Base-by-base conservation (phyloP, 2,329 filamentous ascomycete species). In the Trichoderma sp. region DNA sequence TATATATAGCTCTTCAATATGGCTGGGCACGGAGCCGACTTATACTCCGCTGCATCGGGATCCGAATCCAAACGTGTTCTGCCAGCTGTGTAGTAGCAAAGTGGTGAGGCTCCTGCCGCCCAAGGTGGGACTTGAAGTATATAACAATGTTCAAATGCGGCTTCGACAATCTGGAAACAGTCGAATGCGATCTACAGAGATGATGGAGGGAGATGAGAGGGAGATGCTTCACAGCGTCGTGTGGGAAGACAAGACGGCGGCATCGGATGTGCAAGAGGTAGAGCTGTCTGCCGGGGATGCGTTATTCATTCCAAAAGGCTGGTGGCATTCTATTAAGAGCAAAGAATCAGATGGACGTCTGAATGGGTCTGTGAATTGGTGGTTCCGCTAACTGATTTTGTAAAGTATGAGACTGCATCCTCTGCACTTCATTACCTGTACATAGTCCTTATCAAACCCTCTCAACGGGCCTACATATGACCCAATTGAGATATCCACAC, bases 21-120 rank as follows among this genome's bases (percentile, higher is more conserved):
- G 95, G 95, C 85, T 98, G 14, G 96, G 96, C 0, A 83, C 90
- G 16, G 89, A 93, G 49, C 93, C 93, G 0, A 97, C 94, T 0
- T 94, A 93, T 74, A 97, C 96, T 0, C 94, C 96, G 4, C 83
- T 97, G 3, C 96, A 99, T 79, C 88, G 91, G 66, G 96, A 99
- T 75, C 96, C 96, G 0, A 98, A 98, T 75, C 93, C 93, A 0
- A 99, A 99, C 76, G 75, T 97, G 0, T 97, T 98, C 77, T 88
- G 92, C 56, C 96, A 99, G 79, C 79, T 98, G 14, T 88, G 87
- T 18, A 89, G 92, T 4, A 79, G 76, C 63, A 99, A 99, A 79
- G 77, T 81, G 0, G 83, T 97, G 18, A 85, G 94, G n/a, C 77
- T 97, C 14, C 83, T 95, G 69, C 81, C 84, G 5, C 93, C 94